Conservation (phyloP, 257 asterid genomes). For the Solanum etuberosum region DNA sequence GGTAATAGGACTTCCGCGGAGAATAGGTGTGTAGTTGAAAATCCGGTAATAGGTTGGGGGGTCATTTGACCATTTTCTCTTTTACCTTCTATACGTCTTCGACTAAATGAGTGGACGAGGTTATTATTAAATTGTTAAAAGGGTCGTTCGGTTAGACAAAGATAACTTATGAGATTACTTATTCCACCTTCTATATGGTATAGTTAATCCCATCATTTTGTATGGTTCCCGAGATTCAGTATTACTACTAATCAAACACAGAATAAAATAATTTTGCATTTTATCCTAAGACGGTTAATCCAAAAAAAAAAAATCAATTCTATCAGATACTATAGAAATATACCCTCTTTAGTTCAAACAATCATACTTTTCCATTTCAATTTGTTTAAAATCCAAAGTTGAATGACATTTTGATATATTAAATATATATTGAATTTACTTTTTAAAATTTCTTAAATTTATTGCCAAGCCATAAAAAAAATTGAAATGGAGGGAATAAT, state of each 20-base stretch:
- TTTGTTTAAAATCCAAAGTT: not conserved
- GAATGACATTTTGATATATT: not conserved
- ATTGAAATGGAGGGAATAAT: not conserved
- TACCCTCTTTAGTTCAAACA: not conserved
- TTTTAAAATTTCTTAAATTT: too few species aligned
- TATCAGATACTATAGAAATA: not conserved
- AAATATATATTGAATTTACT: not conserved
- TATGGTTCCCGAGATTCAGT: not conserved
- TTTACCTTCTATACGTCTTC: not conserved
- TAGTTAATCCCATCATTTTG: not conserved
- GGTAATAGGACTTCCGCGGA: too few species aligned
- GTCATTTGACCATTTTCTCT: too few species aligned
- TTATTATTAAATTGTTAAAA: not conserved
- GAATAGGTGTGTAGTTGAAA: too few species aligned
- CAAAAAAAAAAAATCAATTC: not conserved
- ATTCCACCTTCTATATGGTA: not conserved
- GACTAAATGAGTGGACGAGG: not conserved
- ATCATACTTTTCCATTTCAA: not conserved
- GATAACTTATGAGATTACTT: not conserved
- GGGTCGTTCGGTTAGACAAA: not conserved
- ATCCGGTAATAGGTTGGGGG: too few species aligned
- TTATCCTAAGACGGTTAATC: not conserved
- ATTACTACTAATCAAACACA: not conserved
- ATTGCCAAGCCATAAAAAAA: not conserved
- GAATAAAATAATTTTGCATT: not conserved